These are phyloP conservation scores for Schizonepeta tenuifolia DNA, from an alignment of 257 asterid species.

Conservation along the genomic window DNA sequence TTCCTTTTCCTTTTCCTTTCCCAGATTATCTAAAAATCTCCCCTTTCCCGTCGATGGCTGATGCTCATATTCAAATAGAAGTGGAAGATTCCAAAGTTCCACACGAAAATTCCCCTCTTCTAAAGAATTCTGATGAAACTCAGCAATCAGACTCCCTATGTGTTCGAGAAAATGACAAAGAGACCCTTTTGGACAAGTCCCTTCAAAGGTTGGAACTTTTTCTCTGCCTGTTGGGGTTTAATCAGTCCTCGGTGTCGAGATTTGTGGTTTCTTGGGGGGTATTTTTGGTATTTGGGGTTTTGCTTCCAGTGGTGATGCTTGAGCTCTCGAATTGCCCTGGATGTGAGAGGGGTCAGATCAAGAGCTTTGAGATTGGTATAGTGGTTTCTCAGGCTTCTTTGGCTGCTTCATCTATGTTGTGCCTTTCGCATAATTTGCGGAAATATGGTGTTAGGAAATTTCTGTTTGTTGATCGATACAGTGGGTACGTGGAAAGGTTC, in stretches of 20 bases:
- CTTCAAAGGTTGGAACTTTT: conserved; percentile 54
- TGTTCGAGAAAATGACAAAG: conserved; percentile 43
- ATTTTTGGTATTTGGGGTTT: conserved; percentile 57
- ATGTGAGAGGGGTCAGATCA: conserved; percentile 74
- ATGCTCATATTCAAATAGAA: conserved; percentile 47
- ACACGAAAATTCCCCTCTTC: conserved; percentile 40
- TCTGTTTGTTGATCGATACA: conserved; percentile 79
- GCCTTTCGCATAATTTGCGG: conserved; percentile 75
- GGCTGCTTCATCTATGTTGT: conserved; percentile 69
- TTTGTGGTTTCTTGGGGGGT: conserved; percentile 57
- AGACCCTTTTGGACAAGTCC: conserved; percentile 56
- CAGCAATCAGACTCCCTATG: conserved; percentile 35
- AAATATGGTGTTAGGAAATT: conserved; percentile 82
- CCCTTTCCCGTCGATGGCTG: conserved; percentile 52
- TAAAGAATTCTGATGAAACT: conserved; percentile 40
- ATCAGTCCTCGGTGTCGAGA: conserved; percentile 54
- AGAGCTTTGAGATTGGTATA: conserved; percentile 73
- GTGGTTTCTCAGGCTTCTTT: conserved; percentile 70
- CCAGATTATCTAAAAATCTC: background rate
- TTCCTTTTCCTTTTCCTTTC: conserved; percentile 11
- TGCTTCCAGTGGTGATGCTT: conserved; percentile 59
- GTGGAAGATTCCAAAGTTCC: conserved; percentile 48
- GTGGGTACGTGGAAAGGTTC: conserved; percentile 70
- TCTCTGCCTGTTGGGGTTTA: conserved; percentile 60
- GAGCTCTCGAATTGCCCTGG: conserved; percentile 67